Conservation (phyloP, 192 early-diverging fungal species). For the Coemansia sp. region DNA sequence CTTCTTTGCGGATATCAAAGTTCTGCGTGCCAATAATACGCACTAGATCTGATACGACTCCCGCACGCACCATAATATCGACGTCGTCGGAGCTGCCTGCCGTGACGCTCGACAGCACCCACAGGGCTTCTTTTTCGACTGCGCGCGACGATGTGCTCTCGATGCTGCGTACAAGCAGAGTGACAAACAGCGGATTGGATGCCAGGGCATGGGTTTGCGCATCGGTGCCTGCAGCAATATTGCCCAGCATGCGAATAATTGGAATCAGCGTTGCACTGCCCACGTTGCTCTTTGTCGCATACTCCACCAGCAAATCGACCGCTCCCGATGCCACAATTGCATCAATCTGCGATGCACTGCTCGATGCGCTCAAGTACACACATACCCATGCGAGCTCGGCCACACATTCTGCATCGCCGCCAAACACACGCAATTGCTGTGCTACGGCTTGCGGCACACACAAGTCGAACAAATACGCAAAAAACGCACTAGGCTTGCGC, state of each 20-base stretch:
- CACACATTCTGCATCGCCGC: slow-evolving; percentile 53
- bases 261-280: slow-evolving; percentile 53
- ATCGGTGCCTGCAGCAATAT: slow-evolving; percentile 66
- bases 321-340: slow-evolving; percentile 44
- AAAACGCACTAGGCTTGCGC: slow-evolving; percentile 59
- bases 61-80: slow-evolving; percentile 56
- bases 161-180: slow-evolving; percentile 33
- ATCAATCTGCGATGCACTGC: slow-evolving; percentile 54
- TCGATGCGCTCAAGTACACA: slow-evolving; percentile 60
- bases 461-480: slow-evolving; percentile 55
- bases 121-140: slow-evolving; percentile 69
- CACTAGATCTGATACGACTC: slow-evolving; percentile 56
- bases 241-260: slow-evolving; percentile 65
- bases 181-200: slow-evolving; percentile 53
- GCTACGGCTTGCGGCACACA: slow-evolving; percentile 52
- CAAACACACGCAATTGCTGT: slow-evolving; percentile 45
- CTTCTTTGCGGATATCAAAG: slow-evolving; percentile 73
- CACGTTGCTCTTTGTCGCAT: slow-evolving; percentile 26
- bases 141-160: slow-evolving; percentile 36
- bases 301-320: slow-evolving; percentile 20
- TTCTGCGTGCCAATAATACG: slow-evolving; percentile 59
- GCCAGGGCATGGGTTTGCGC: slow-evolving; percentile 57
- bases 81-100: slow-evolving; percentile 51
- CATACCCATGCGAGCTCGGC: slow-evolving; percentile 70
- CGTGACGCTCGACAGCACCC: slow-evolving; percentile 71